Evolutionary conservation across 345 rosid species (phyloP), one percentile per base, ranked within the genome.

Genomic region (Toxicodendron radicans): DNA sequence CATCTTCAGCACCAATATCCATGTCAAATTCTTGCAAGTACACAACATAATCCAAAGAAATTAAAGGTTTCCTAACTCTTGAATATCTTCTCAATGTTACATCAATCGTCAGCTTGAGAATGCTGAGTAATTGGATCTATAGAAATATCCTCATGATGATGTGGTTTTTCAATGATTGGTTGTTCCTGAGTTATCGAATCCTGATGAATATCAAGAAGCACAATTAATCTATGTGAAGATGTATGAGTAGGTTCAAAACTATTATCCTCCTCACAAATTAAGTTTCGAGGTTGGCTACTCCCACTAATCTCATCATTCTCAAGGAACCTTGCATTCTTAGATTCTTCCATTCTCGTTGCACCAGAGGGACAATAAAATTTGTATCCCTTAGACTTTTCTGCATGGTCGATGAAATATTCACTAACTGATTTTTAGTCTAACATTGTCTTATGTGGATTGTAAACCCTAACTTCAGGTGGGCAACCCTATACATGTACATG

Each of bases 21-120:
- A 6, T 10, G 63, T 66, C 16, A 45, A 0, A 66, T 14, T 66
- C 71, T 45, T 66, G 71, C 14, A 48, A 49, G 49, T 51, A 68
- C 59, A 49, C 59, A 49, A 46, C 43, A 30, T 49, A 49, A 52
- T 68, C 71, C 8, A 12, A 20, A 68, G 59, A 24, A 27, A 48
- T 27, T 27, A 2, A 1, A 27, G 2, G 30, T 27, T 27, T 27
- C 2, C 30, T 27, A 27, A 27, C 30, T 23, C 51, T n/a, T 17
- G 21, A 30, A 24, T 11, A 12, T 49, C 30, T 21, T 68, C 59
- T 68, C 27, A 24, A 27, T 23, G 71, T 48, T 45, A 21, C 4
- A n/a, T 45, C 41, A 51, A 68, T 48, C 21, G 5, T 68, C 71
- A 49, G 24, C 12, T 32, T 16, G 70, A 41, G 33, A 16, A 7